A percentile compares a stretch with the other conserved stretches of the same genome.
Conservation (phyloP, 2,329 filamentous ascomycete species). For the Fusarium pilosicola region DNA sequence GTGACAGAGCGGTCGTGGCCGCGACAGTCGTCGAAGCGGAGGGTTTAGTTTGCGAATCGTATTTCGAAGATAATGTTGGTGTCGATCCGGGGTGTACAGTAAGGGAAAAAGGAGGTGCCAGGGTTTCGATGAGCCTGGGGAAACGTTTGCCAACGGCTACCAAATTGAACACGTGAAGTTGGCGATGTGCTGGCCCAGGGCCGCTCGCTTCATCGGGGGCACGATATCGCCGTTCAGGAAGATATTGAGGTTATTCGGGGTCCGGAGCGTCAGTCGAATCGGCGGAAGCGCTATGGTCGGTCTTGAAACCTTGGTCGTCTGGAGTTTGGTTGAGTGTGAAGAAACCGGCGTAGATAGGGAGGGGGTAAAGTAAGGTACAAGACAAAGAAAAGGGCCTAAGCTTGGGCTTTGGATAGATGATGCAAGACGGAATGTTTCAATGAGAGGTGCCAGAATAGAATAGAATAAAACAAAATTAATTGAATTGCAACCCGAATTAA, state of each 20-base stretch:
- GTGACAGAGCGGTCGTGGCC: slow-evolving; percentile 36
- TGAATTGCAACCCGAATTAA: slow-evolving; percentile 17
- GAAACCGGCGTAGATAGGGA: slow-evolving; percentile 7
- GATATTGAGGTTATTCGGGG: slow-evolving; percentile 24
- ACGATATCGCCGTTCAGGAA: slow-evolving; percentile 21
- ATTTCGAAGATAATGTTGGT: slow-evolving; percentile 22
- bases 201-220: slow-evolving; percentile 53
- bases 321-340: slow-evolving; percentile 14
- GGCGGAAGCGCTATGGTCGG: slow-evolving; percentile 19
- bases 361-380: slow-evolving; percentile 8
- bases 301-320: slow-evolving; percentile 36
- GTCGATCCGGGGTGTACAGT: slow-evolving; percentile 16
- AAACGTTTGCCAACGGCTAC: slow-evolving; percentile 24
- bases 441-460: slow-evolving; percentile 14
- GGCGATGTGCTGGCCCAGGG: slow-evolving; percentile 50
- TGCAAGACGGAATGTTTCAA: slow-evolving; percentile 22
- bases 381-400: slow-evolving; percentile 23
- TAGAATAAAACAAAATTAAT: slow-evolving; percentile 2
- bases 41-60: slow-evolving; percentile 32
- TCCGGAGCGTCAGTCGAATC: slow-evolving; percentile 22
- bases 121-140: slow-evolving; percentile 16
- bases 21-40: slow-evolving; percentile 27
- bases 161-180: slow-evolving; percentile 48
- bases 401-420: slow-evolving; percentile 3
- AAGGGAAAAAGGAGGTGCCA: slow-evolving; percentile 15